Percentiles rank a stretch among this genome's conserved stretches.
Evolutionary conservation across 371 early-diverging fungal species (phyloP).

Genomic region (Lichtheimia ornata): DNA sequence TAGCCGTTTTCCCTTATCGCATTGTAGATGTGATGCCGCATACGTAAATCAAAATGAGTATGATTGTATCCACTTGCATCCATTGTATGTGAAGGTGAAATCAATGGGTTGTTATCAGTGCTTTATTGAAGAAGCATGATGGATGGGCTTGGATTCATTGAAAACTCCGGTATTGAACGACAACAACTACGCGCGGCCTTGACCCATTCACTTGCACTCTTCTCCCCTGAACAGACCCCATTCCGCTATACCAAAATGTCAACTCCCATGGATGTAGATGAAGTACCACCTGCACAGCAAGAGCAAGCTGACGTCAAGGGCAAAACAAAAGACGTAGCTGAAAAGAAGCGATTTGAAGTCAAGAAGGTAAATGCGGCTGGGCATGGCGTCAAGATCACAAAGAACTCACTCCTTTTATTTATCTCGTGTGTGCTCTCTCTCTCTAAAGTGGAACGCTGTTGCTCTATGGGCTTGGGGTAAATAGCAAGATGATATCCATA

Average conservation of each 20-base stretch:
- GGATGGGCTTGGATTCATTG: too few relatives aligned
- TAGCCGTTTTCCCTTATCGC: too few relatives aligned
- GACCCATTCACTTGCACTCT: too few relatives aligned
- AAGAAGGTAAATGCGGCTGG: constrained; percentile 79
- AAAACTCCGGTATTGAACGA: too few relatives aligned
- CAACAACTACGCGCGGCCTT: too few relatives aligned
- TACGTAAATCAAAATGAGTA: too few relatives aligned
- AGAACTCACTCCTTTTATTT: not conserved
- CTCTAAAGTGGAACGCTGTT: constrained; percentile 93
- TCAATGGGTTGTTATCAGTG: too few relatives aligned
- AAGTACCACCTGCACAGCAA: constrained; percentile 25
- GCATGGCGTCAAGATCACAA: not conserved
- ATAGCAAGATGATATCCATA: not conserved
- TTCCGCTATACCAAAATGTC: constrained; percentile 21
- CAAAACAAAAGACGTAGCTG: constrained; percentile 59
- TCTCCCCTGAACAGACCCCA: too few relatives aligned
- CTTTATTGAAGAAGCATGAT: too few relatives aligned
- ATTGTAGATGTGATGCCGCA: too few relatives aligned
- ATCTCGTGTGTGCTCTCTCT: not conserved
- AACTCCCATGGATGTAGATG: constrained; percentile 52
- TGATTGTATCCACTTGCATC: too few relatives aligned
- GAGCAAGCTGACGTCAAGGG: constrained; percentile 32
- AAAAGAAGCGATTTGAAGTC: constrained; percentile 91
- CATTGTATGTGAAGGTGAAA: too few relatives aligned
- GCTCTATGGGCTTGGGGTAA: constrained; percentile 98